Percentiles rank a stretch among this genome's conserved stretches.
phyloP scores from a whole-genome alignment of 768 basidiomycete genomes.

The Kondoa subrosea region DNA sequence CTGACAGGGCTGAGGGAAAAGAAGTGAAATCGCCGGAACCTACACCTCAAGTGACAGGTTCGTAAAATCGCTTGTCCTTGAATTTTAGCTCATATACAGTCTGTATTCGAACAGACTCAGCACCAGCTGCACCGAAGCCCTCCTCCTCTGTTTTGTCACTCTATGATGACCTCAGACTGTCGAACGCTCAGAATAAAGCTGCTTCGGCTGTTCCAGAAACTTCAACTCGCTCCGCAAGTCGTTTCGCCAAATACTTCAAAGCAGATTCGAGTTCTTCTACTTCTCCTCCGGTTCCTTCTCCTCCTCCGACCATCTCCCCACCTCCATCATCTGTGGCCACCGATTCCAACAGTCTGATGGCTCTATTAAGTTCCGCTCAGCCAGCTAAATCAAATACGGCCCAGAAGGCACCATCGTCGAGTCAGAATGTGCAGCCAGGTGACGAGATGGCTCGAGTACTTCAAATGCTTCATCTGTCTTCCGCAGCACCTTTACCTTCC shows the following conservation, averaged over 20 bases:
- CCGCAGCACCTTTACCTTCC: not conserved
- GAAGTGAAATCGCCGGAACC: not conserved
- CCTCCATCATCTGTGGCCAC: not conserved
- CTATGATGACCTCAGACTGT: not conserved
- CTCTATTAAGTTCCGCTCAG: not conserved
- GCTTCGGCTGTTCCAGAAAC: not conserved
- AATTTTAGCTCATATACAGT: not conserved
- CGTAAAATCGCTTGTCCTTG: not conserved
- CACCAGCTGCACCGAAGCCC: not conserved
- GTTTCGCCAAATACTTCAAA: conserved; percentile 11
- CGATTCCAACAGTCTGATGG: not conserved
- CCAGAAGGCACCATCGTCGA: not conserved
- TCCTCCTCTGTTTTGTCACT: not conserved
- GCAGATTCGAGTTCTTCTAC: not conserved
- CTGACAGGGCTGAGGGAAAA: not conserved
- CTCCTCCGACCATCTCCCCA: not conserved
- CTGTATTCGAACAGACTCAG: not conserved
- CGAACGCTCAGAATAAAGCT: not conserved
- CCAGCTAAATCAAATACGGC: not conserved
- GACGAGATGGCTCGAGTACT: conserved; percentile 16
- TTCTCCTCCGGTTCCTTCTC: not conserved
- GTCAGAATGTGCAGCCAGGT: not conserved
- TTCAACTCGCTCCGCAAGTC: not conserved
- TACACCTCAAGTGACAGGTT: not conserved
- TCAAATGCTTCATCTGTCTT: conserved; percentile 20